Evolutionary conservation across 208 protist species (phyloP), one percentile per base, ranked within the genome.

Genomic region (Leishmania lainsoni): DNA sequence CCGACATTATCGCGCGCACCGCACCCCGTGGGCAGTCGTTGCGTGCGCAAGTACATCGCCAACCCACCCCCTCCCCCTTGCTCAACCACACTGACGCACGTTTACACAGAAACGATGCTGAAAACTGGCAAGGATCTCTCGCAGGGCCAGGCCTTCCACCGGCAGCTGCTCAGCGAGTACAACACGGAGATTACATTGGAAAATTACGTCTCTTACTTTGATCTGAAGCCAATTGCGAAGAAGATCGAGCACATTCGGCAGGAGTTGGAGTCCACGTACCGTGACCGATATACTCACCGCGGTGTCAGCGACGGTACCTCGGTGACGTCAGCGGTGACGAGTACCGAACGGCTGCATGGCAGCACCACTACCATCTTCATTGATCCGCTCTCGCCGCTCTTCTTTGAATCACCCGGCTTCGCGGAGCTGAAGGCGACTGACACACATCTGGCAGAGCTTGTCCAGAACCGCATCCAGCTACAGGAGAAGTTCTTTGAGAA

Each of bases 101-200:
- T 42, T 3, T 51, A 54, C 56, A 54, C 61, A 52, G 16, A 1
- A 29, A 1, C 76, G 10, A 91, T 92, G 87, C 90, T 97, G 70
- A 82, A 86, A 9, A 97, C 93, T 6, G 90, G 90, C 20, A 95
- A 95, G 79, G 84, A 83, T 22, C 81, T 72, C 71, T 92, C 90
- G 29, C 89, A 97, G 77, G 93, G 91, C 8, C 92, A 95, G 81
- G 83, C 91, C 68, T 95, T 95, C 77, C 91, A 94, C 78, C 92
- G 94, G 58, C 91, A 87, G 70, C 89, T 97, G 29, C 87, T 97
- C 70, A 94, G 90, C 39, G 92, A 96, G 87, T 97, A 97, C 83
- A 93, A 93, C 84, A 94, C 94, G 16, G 88, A 93, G 22, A 90
- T 95, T 79, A 97, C 92, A 14, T 89, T 97, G 1, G 88, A 93